These are phyloP conservation scores for Sistotremastrum suecicum DNA, from an alignment of 768 basidiomycete genomes.

Conservation along the genomic window DNA sequence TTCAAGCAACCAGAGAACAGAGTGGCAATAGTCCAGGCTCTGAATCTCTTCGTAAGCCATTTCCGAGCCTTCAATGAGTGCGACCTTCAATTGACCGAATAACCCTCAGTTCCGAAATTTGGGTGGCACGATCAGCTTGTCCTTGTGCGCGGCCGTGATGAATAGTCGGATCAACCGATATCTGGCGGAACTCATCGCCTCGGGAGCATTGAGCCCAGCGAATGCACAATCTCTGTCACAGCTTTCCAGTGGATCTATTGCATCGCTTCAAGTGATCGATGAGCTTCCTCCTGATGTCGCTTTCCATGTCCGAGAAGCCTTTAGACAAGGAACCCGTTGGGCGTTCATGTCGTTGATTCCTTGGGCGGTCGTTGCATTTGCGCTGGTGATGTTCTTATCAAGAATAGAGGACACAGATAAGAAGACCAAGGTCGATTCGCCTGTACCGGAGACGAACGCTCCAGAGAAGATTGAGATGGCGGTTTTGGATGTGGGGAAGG, in stretches of 20 bases:
- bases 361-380: conserved; percentile 24
- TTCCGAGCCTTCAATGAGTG: too few relatives aligned
- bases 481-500: too few relatives aligned
- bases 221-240: conserved; percentile 14
- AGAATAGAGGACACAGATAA: conserved; percentile 20
- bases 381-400: conserved; percentile 25
- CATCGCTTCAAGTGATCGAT: conserved; percentile 23
- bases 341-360: conserved; percentile 34
- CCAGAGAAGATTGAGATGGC: too few relatives aligned
- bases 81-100: background rate
- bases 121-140: conserved; percentile 39
- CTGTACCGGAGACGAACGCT: too few relatives aligned
- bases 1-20: conserved; percentile 27
- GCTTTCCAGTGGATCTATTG: conserved; percentile 13
- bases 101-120: conserved; percentile 30
- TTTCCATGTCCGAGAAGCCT: conserved; percentile 24
- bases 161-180: conserved; percentile 25
- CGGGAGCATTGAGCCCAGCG: conserved; percentile 16
- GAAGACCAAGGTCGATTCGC: too few relatives aligned
- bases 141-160: conserved; percentile 36
- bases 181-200: conserved; percentile 14
- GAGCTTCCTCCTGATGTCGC: conserved; percentile 22
- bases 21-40: conserved; percentile 28
- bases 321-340: conserved; percentile 26
- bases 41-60: conserved; percentile 33